Evolutionary conservation across 2,329 filamentous ascomycete genomes (phyloP), one percentile per base, ranked within the genome.

Genomic region (Aspergillus clavatus): DNA sequence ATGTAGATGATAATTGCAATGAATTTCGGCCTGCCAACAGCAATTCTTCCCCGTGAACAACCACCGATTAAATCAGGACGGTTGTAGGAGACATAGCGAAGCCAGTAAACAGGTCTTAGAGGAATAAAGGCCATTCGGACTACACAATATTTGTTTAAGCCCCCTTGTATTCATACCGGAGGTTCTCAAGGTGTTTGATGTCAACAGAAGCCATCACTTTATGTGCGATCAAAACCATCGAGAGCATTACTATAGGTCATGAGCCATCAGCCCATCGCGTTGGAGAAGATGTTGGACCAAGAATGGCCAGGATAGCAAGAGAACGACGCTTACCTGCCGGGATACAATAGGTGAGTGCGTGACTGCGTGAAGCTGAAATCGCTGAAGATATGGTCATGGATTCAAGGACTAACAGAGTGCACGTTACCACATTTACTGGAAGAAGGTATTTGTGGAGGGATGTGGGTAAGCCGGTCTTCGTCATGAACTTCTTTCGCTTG

Each of bases 151-250:
- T 24, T 12, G 22, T 16, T 40, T 62, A 69, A 21, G 66, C 69
- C 26, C 69, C 69, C 54, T 72, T 72, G 44, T 68, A 70, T 24
- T 61, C 61, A 48, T 72, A 72, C 29, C 62, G 65, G 37, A 72
- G 61, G 45, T 58, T 53, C 47, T 70, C 65, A 28, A 72, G 62
- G 27, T 62, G 48, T 11, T 55, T 55, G 7, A 70, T 48, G 46
- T 72, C 65, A 42, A 72, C 67, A 35, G 67, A 69, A 29, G 58
- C 48, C 62, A 71, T 69, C 3, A 62, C 47, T 39, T 55, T 55
- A 45, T 54, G 59, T n/a, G 60, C 67, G 22, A 67, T 46, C 36
- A 61, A 46, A 16, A 62, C 55, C n/a, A 56, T 55, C 4, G 50
- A 51, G 28, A 69, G 53, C 46, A 71, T 60, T 26, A 50, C 69